These are phyloP conservation scores for Fusarium burgessii DNA, from an alignment of 2,329 filamentous ascomycete species.

Conservation along the genomic window DNA sequence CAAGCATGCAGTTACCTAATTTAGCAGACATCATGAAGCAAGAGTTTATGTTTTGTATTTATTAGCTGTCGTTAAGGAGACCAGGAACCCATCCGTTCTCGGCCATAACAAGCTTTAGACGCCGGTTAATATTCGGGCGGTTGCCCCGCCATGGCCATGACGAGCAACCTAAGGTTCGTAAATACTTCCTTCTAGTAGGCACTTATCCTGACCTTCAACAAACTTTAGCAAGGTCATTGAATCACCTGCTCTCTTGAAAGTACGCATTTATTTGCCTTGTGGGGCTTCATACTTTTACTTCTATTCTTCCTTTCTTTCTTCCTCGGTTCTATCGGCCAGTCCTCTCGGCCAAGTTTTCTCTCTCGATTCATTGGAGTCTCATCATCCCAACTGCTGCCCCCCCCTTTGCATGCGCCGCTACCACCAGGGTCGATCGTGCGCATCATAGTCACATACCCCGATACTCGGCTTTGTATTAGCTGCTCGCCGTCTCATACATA, in stretches of 20 bases:
- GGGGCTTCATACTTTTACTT: constrained; percentile 15
- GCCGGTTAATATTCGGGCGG: constrained; percentile 26
- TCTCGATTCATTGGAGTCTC: constrained; percentile 14
- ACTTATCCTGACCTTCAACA: constrained; percentile 42
- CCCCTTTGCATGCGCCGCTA: constrained; percentile 45
- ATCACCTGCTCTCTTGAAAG: constrained; percentile 24
- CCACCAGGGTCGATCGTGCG: constrained; percentile 35
- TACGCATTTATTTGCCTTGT: constrained; percentile 21
- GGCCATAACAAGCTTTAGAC: background rate
- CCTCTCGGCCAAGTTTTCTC: constrained; percentile 14
- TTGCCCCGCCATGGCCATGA: constrained; percentile 50
- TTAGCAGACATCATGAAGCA: background rate
- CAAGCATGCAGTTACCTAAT: background rate
- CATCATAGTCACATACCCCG: constrained; percentile 31
- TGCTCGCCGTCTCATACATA: constrained; percentile 36
- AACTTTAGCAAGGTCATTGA: constrained; percentile 39
- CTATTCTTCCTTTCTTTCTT: constrained; percentile 16
- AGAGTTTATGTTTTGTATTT: background rate
- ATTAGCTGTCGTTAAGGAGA: background rate
- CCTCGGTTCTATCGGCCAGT: constrained; percentile 14
- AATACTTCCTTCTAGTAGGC: constrained; percentile 1
- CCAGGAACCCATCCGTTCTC: background rate
- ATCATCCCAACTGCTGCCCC: constrained; percentile 26
- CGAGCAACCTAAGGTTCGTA: constrained; percentile 2
- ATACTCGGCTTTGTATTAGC: background rate